These are phyloP conservation scores for Lachancea cidri DNA, from an alignment of 805 yeast genomes.

Conservation along the genomic window DNA sequence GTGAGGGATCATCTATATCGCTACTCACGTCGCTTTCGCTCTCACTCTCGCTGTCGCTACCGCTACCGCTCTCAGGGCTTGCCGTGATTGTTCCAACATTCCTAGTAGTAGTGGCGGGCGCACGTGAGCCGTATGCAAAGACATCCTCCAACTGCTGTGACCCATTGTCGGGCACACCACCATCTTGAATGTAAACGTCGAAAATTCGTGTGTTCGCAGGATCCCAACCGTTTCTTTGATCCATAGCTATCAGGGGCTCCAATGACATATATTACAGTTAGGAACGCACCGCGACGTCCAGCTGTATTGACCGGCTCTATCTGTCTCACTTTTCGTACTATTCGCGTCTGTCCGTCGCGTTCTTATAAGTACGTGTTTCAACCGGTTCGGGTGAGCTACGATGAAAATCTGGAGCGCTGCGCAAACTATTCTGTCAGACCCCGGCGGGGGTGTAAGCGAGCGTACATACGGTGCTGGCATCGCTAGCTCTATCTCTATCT, in stretches of 20 bases:
- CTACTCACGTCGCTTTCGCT: neutral
- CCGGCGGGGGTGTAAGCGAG: neutral
- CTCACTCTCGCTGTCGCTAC: constrained; percentile 3
- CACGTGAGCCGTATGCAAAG: constrained; percentile 14
- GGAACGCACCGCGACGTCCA: neutral
- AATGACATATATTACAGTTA: neutral
- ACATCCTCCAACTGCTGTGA: constrained; percentile 17
- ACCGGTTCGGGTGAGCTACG: neutral
- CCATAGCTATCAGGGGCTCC: neutral
- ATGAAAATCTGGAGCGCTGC: neutral
- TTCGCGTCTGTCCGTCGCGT: neutral
- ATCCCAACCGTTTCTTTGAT: constrained; percentile 12
- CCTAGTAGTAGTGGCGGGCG: constrained; percentile 10
- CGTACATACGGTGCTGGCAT: neutral
- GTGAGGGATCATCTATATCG: neutral
- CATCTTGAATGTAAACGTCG: constrained; percentile 24
- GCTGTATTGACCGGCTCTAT: neutral
- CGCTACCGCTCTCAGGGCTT: neutral
- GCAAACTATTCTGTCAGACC: neutral
- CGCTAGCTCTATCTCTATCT: too few species aligned
- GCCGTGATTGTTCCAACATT: too few species aligned
- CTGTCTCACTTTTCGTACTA: neutral
- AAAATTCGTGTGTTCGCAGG: constrained; percentile 22
- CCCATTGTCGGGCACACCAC: constrained; percentile 11
- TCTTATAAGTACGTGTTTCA: neutral